These are phyloP conservation scores for Cyberlindnera suaveolens DNA, from an alignment of 805 yeast genomes.

Conservation along the genomic window DNA sequence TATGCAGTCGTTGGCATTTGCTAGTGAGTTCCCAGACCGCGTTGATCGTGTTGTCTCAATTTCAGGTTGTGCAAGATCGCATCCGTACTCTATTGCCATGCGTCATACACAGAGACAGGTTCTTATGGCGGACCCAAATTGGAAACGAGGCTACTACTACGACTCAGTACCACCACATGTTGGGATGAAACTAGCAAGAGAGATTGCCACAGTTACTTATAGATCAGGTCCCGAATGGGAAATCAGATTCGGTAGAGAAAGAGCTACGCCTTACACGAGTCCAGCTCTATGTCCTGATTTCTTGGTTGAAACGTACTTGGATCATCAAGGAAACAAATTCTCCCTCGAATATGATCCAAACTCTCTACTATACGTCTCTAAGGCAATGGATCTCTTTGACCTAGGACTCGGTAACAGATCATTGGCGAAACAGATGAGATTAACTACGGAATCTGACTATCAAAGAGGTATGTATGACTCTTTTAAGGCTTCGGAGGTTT, in stretches of 20 bases:
- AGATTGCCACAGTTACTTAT: conserved; percentile 90
- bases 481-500: conserved; percentile 21
- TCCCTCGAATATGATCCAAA: conserved; percentile 88
- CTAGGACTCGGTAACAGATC: conserved; percentile 46
- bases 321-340: conserved; percentile 93
- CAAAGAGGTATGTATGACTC: conserved; percentile 19
- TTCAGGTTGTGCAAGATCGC: conserved; percentile 90
- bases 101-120: conserved; percentile 91
- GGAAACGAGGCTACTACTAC: conserved; percentile 89
- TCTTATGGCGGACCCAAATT: conserved; percentile 88
- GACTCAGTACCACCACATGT: conserved; percentile 80
- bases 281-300: conserved; percentile 94
- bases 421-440: conserved; percentile 43
- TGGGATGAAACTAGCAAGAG: conserved; percentile 92
- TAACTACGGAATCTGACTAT: conserved; percentile 23
- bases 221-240: conserved; percentile 98
- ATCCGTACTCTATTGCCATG: conserved; percentile 91
- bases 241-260: conserved; percentile 78
- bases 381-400: conserved; percentile 94
- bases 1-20: conserved; percentile 92
- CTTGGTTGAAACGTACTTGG: conserved; percentile 85
- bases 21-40: conserved; percentile 70
- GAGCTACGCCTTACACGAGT: conserved; percentile 70
- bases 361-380: conserved; percentile 78
- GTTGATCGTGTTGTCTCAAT: conserved; percentile 74